These are phyloP conservation scores for Boletus sp. DNA, from an alignment of 768 basidiomycete species.

Conservation along the genomic window DNA sequence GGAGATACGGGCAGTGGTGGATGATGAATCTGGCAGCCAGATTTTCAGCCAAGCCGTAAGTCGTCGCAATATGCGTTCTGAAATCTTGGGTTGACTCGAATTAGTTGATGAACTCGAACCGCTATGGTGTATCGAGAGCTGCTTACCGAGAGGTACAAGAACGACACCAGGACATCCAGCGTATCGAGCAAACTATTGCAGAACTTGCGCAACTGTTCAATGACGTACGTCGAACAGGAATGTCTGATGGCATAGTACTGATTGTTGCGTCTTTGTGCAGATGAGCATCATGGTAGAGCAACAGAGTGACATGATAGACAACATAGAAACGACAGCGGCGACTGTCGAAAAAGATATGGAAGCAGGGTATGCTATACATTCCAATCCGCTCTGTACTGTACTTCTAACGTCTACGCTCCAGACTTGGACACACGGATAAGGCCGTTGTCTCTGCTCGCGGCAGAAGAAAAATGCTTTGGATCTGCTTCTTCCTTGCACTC, in stretches of 20 bases:
- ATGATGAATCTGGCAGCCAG: conserved; percentile 78
- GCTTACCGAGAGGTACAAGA: conserved; percentile 98
- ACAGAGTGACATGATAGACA: conserved; percentile 85
- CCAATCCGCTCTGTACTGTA: neutral
- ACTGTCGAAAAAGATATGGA: conserved; percentile 82
- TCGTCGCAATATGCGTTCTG: neutral
- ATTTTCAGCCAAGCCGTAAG: conserved; percentile 87
- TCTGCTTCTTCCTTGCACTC: conserved; percentile 80
- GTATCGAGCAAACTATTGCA: conserved; percentile 89
- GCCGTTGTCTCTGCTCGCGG: conserved; percentile 84
- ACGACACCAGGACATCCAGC: conserved; percentile 93
- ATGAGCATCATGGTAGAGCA: conserved; percentile 96
- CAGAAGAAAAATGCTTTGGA: conserved; percentile 96
- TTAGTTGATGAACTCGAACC: conserved; percentile 85
- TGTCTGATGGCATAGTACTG: neutral
- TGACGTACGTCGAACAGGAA: conserved; percentile 55
- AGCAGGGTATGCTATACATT: conserved; percentile 57
- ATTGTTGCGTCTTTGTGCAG: conserved; percentile 36
- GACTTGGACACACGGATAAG: conserved; percentile 79
- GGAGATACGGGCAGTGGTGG: conserved; percentile 83
- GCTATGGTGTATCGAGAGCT: conserved; percentile 84
- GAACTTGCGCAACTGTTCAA: conserved; percentile 96
- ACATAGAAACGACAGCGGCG: conserved; percentile 75
- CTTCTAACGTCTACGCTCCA: conserved; percentile 30
- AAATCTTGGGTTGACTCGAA: neutral